Evolutionary conservation across 1,284 basidiomycete genomes (phyloP), one percentile per base, ranked within the genome.

Genomic region (Heterobasidion annosum): DNA sequence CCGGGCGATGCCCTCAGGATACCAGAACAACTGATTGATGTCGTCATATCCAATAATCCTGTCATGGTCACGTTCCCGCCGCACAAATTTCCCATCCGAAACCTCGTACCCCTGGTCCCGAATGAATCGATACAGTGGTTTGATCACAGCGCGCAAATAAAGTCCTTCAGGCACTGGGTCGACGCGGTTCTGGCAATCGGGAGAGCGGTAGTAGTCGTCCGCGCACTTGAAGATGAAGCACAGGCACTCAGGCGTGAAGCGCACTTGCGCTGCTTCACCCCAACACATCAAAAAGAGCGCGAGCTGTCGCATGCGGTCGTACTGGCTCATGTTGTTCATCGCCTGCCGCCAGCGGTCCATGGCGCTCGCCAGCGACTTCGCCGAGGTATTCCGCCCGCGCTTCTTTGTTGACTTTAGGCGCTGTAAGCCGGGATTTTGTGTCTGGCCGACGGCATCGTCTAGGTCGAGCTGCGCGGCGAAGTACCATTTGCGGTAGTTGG

Each of bases 201-300:
- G 88, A 15, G 93, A 96, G 48, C 96, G 94, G 71, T 99, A 99
- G 72, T 98, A 99, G 73, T 99, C 96, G 69, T 99, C 96, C 25
- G 96, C 97, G 67, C 97, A 99, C 76, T 99, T 98, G 89, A 99
- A 99, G 72, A 99, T 97, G 80, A 98, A 99, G 73, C 94, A 98
- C 54, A 98, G 73, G 65, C 93, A 96, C 70, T 99, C 96, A 25
- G 97, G 96, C 45, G 93, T 83, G 71, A 98, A 99, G n/a, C 97
- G 89, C 51, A 99, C 93, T 67, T 98, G 94, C 9, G 96, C 97
- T 0, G 93, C 96, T 70, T 99, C 97, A 60, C 97, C 96, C 96
- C 97, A 99, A 63, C 93, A 93, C 43, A 99, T 81, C 37, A 99
- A 80, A 70, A 91, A 99, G 3, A 99, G 82, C 0, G 97, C 97